Conservation (phyloP, 331 rosid species). For the Ulmus americana region DNA sequence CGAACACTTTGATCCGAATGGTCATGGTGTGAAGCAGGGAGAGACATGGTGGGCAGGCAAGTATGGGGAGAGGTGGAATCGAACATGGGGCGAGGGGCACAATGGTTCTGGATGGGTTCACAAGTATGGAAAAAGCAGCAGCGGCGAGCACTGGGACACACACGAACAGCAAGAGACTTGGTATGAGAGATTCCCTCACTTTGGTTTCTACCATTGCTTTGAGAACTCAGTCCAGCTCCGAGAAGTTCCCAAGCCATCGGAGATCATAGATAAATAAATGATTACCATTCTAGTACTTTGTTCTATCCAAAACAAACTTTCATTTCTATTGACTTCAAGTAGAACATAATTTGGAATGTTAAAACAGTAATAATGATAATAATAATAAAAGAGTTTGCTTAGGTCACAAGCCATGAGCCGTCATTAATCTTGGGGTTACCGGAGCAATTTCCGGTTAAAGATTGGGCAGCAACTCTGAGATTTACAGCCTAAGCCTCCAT, state of each 20-base stretch:
- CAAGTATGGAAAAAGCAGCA: slow-evolving; percentile 89
- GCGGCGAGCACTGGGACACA: slow-evolving; percentile 98
- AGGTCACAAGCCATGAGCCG: too few species aligned
- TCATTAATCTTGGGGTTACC: too few species aligned
- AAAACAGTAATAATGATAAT: too few species aligned
- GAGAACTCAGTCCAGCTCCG: slow-evolving; percentile 88
- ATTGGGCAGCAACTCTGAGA: too few species aligned
- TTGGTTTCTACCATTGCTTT: slow-evolving; percentile 69
- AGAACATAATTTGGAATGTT: too few species aligned
- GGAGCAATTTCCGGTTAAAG: too few species aligned
- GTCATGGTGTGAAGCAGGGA: slow-evolving; percentile 81
- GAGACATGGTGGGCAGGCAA: slow-evolving; percentile 97
- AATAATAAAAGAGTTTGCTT: too few species aligned
- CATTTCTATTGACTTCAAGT: too few species aligned
- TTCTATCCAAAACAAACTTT: too few species aligned
- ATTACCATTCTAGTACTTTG: too few species aligned
- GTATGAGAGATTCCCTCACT: slow-evolving; percentile 90
- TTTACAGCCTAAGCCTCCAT: too few species aligned
- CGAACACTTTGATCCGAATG: slow-evolving; percentile 63
- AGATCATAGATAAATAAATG: slow-evolving; percentile 18
- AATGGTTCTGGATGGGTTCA: slow-evolving; percentile 93
- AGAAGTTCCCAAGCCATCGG: slow-evolving; percentile 74
- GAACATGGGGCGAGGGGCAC: slow-evolving; percentile 95
- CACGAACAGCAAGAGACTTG: slow-evolving; percentile 71
- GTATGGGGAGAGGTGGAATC: slow-evolving; percentile 75